Evolutionary conservation across 2,329 filamentous ascomycete genomes (phyloP).

Genomic region (Dendrostoma leiphaemia): DNA sequence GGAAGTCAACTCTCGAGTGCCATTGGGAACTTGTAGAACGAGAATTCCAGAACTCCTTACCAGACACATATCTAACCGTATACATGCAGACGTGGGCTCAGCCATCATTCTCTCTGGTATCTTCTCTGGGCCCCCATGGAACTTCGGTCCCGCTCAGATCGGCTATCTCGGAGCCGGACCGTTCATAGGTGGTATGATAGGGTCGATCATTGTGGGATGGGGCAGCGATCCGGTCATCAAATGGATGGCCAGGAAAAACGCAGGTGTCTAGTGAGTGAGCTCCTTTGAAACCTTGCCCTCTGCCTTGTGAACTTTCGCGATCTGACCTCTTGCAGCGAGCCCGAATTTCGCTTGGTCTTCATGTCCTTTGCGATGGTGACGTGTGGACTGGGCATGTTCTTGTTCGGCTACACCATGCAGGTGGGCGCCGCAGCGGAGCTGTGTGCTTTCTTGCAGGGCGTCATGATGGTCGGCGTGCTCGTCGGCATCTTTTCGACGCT

Average conservation of each 20-base stretch:
- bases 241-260: slow-evolving; percentile 35
- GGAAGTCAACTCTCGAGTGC: no score
- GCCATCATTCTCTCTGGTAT: slow-evolving; percentile 39
- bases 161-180: slow-evolving; percentile 38
- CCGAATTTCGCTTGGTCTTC: slow-evolving; percentile 37
- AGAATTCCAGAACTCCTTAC: no score
- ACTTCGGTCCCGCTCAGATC: slow-evolving; percentile 32
- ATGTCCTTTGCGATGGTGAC: slow-evolving; percentile 27
- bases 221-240: slow-evolving; percentile 34
- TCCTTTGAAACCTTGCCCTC: background rate
- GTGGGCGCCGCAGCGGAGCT: slow-evolving; percentile 25
- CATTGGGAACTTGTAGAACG: no score
- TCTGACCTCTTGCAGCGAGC: slow-evolving; percentile 25
- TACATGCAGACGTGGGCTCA: slow-evolving; percentile 36
- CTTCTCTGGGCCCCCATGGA: slow-evolving; percentile 36
- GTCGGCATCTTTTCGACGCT: slow-evolving; percentile 30
- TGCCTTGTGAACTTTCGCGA: background rate
- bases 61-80: no score
- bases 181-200: slow-evolving; percentile 35
- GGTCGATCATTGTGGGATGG: slow-evolving; percentile 27
- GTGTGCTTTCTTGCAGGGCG: slow-evolving; percentile 30
- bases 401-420: slow-evolving; percentile 31
- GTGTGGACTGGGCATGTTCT: slow-evolving; percentile 30
- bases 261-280: slow-evolving; percentile 29
- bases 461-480: slow-evolving; percentile 24